Conservation (phyloP, 352 stramenopile species). For the Phytophthora hibernalis region DNA sequence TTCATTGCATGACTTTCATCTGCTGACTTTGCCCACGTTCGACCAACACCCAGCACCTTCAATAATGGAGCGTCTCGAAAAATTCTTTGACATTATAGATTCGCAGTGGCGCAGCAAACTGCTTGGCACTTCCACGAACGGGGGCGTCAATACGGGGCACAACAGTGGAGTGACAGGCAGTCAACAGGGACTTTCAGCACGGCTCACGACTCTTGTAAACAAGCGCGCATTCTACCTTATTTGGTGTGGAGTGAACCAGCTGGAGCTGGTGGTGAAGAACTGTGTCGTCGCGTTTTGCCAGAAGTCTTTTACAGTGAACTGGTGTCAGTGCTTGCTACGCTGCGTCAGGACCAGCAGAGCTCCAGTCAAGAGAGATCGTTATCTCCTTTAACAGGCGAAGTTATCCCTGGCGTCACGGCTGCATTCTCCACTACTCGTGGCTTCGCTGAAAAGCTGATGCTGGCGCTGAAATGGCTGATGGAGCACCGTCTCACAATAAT, state of each 20-base stretch:
- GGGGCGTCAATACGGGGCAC: slow-evolving; percentile 49
- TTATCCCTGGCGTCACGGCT: slow-evolving; percentile 50
- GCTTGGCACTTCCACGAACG: slow-evolving; percentile 55
- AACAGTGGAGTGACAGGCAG: slow-evolving; percentile 51
- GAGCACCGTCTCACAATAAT: slow-evolving; percentile 45
- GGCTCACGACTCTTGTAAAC: slow-evolving; percentile 50
- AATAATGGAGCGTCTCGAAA: slow-evolving; percentile 48
- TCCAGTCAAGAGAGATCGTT: slow-evolving; percentile 14
- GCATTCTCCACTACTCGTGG: slow-evolving; percentile 40
- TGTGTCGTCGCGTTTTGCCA: slow-evolving; percentile 51
- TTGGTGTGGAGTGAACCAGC: slow-evolving; percentile 63
- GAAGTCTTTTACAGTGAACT: slow-evolving; percentile 61
- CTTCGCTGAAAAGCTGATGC: slow-evolving; percentile 53
- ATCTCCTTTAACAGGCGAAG: slow-evolving; percentile 28
- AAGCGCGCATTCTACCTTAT: slow-evolving; percentile 65
- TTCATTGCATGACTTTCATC: slow-evolving; percentile 63
- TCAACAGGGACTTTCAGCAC: slow-evolving; percentile 53
- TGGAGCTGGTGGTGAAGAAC: slow-evolving; percentile 71
- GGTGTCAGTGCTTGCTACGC: slow-evolving; percentile 43
- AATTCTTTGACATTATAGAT: slow-evolving; percentile 59
- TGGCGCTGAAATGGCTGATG: slow-evolving; percentile 61
- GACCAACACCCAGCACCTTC: slow-evolving; percentile 44
- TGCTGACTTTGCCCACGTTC: slow-evolving; percentile 56
- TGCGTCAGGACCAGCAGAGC: slow-evolving; percentile 39
- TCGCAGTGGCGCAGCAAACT: slow-evolving; percentile 59